These are phyloP conservation scores for Actinomortierella ambigua DNA, from an alignment of 371 early-diverging fungal species.

Conservation along the genomic window DNA sequence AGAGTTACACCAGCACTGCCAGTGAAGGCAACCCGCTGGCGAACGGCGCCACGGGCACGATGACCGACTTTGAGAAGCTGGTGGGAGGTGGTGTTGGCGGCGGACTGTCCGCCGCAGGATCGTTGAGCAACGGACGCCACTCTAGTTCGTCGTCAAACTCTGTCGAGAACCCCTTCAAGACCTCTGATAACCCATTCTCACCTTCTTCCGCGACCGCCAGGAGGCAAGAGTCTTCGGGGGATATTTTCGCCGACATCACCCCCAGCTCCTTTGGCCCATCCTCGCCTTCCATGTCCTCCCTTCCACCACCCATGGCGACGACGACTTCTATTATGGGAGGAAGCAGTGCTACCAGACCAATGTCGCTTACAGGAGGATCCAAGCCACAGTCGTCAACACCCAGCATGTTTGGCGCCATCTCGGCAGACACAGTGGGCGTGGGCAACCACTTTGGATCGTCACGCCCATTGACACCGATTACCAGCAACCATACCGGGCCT, in stretches of 20 bases:
- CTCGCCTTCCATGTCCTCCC: slow-evolving; percentile 1
- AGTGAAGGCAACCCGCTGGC: slow-evolving; percentile 16
- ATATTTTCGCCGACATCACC: slow-evolving; percentile 47
- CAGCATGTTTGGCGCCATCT: slow-evolving; percentile 40
- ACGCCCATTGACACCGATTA: slow-evolving; percentile 34
- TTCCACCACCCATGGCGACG: slow-evolving; percentile 27
- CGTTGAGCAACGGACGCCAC: slow-evolving; percentile 2
- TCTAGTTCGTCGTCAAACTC: slow-evolving; percentile 7
- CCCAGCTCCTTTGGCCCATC: no score
- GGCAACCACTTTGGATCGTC: slow-evolving; percentile 13
- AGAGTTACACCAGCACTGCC: slow-evolving; percentile 30
- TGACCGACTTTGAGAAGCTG: slow-evolving; percentile 44
- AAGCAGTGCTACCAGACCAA: slow-evolving; percentile 14
- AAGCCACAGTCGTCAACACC: slow-evolving; percentile 32
- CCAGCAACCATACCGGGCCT: no score
- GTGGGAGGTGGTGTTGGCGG: slow-evolving; percentile 21
- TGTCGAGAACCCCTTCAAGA: slow-evolving; percentile 42
- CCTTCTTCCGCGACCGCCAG: background rate
- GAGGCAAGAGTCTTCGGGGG: slow-evolving; percentile 24
- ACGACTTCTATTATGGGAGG: background rate
- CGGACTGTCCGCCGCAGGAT: background rate
- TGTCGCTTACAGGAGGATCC: slow-evolving; percentile 5
- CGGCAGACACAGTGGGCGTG: slow-evolving; percentile 15
- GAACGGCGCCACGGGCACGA: slow-evolving; percentile 21
- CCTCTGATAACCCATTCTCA: slow-evolving; percentile 42